Evolutionary conservation across 768 basidiomycete genomes (phyloP).

Genomic region (Leucogyrophana mollusca): DNA sequence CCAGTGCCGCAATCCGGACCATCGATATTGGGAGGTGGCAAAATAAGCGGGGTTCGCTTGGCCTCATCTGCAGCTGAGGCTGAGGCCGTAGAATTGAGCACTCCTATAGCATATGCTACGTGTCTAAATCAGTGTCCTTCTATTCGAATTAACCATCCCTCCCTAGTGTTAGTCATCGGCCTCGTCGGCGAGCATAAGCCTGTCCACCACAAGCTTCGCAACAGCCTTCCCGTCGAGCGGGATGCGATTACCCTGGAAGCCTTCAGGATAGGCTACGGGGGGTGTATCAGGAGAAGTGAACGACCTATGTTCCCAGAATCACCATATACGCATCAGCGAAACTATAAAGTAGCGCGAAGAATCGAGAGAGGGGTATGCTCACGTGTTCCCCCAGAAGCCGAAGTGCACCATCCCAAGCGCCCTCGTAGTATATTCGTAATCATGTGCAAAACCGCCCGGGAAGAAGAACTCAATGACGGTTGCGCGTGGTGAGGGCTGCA

Average conservation of each 20-base stretch:
- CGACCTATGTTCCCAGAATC: conserved; percentile 37
- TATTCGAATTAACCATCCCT: too few relatives aligned
- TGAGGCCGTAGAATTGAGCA: too few relatives aligned
- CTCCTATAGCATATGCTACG: too few relatives aligned
- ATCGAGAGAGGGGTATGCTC: conserved; percentile 16
- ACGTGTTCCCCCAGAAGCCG: conserved; percentile 82
- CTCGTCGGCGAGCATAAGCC: conserved; percentile 45
- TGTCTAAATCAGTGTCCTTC: too few relatives aligned
- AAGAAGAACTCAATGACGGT: conserved; percentile 94
- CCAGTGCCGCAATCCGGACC: too few relatives aligned
- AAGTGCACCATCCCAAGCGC: conserved; percentile 82
- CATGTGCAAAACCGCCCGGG: conserved; percentile 79
- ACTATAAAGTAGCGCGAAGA: conserved; percentile 1
- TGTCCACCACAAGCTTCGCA: conserved; percentile 55
- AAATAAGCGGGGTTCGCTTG: too few relatives aligned
- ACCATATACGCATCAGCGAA: not conserved
- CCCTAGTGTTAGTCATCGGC: too few relatives aligned
- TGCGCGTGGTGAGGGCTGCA: conserved; percentile 78
- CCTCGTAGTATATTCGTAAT: conserved; percentile 81
- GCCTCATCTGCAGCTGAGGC: too few relatives aligned
- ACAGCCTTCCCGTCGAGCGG: conserved; percentile 76
- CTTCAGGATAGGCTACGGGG: conserved; percentile 69
- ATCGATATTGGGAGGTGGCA: too few relatives aligned
- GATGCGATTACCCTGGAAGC: conserved; percentile 88
- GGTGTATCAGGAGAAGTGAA: conserved; percentile 79